Conservation (phyloP, 345 rosid species). For the Euphorbia lathyris region DNA sequence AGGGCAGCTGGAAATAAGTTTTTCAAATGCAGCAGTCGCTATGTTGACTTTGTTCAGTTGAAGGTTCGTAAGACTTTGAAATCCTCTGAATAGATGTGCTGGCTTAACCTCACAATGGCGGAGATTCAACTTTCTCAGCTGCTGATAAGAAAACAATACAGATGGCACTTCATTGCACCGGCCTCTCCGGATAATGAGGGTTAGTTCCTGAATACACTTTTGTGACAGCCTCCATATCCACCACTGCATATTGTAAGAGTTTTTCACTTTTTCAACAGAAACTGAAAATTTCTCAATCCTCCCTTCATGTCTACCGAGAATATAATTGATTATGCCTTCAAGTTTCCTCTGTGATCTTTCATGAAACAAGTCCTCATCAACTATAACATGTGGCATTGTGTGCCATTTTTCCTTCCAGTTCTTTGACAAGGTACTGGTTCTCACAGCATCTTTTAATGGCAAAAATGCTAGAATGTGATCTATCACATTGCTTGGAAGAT, state of each 20-base stretch:
- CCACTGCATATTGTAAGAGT: neutral
- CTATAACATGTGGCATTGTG: constrained; percentile 7
- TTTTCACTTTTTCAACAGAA: constrained; percentile 1
- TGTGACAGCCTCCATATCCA: constrained; percentile 4
- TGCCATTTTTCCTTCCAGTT: constrained; percentile 13
- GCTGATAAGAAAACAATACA: constrained; percentile 8
- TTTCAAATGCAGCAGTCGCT: neutral
- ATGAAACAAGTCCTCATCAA: constrained; percentile 1
- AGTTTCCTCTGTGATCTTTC: neutral
- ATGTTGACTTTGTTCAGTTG: constrained; percentile 7
- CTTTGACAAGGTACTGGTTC: constrained; percentile 13
- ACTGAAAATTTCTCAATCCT: constrained; percentile 9
- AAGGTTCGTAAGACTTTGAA: constrained; percentile 5
- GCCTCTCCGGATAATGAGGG: neutral
- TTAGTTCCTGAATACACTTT: constrained; percentile 6
- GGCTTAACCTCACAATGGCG: neutral
- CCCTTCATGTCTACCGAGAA: constrained; percentile 12
- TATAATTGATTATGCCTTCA: constrained; percentile 12
- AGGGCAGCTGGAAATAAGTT: constrained; percentile 11
- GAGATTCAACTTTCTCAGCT: constrained; percentile 11
- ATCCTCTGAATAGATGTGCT: constrained; percentile 6
- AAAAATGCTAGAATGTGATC: constrained; percentile 5
- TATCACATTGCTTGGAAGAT: constrained; percentile 12
- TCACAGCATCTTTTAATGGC: constrained; percentile 12
- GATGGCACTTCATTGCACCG: neutral